Conservation (phyloP, 306 rosid genomes). For the Vicia sativa region DNA sequence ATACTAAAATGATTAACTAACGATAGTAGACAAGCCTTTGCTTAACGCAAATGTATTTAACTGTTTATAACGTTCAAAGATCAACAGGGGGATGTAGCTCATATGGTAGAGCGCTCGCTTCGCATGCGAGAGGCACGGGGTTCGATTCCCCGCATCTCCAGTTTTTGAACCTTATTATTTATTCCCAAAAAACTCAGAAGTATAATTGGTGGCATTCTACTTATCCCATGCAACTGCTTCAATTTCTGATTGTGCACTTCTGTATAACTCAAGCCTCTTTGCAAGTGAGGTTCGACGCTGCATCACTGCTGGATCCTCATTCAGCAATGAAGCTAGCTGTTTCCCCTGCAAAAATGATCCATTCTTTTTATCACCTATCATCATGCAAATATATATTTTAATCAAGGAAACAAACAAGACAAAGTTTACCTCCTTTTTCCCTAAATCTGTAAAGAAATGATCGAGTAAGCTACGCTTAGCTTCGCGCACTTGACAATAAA, state of each 20-base stretch:
- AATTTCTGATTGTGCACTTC: constrained; percentile 89
- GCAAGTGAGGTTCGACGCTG: constrained; percentile 72
- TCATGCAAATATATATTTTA: background rate
- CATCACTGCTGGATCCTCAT: constrained; percentile 96
- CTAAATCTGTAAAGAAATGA: constrained; percentile 86
- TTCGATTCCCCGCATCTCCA: constrained; percentile 99
- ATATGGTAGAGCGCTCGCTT: constrained; percentile 87
- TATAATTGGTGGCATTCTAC: constrained; percentile 43
- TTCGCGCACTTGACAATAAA: constrained; percentile 96
- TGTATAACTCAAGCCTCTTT: constrained; percentile 87
- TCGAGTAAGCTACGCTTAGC: constrained; percentile 90
- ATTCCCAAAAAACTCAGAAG: background rate
- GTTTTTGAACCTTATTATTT: no score
- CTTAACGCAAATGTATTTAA: no score
- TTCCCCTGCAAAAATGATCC: constrained; percentile 57
- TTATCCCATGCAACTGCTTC: constrained; percentile 97
- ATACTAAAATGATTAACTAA: no score
- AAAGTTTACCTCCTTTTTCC: constrained; percentile 70
- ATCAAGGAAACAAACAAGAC: constrained; percentile 27
- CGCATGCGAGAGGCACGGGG: constrained; percentile 97
- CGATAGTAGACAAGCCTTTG: no score
- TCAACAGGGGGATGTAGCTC: constrained; percentile 97
- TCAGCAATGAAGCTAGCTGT: constrained; percentile 69
- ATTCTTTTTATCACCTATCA: background rate
- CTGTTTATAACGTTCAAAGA: no score